phyloP scores from a whole-genome alignment of 2,329 filamentous ascomycete genomes.

The Trichoderma sp. region DNA sequence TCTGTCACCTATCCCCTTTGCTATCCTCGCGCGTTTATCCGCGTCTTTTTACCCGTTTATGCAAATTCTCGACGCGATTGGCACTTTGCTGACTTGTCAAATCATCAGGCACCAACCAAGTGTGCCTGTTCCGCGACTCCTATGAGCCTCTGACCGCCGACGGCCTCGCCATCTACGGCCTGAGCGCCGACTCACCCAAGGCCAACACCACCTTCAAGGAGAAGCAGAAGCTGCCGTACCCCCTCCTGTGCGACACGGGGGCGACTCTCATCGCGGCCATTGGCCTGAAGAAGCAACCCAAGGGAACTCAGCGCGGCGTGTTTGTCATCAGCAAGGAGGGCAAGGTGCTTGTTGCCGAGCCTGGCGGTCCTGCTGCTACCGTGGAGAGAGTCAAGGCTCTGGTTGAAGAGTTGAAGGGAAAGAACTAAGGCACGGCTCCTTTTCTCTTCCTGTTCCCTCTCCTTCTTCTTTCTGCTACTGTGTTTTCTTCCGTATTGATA shows the following conservation, averaged over 20 bases:
- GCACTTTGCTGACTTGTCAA: constrained; percentile 8
- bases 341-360: constrained; percentile 73
- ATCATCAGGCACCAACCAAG: constrained; percentile 83
- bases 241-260: constrained; percentile 79
- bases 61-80: constrained; percentile 11
- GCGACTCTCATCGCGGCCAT: constrained; percentile 78
- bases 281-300: constrained; percentile 83
- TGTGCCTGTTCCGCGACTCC: constrained; percentile 86
- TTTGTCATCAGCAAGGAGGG: constrained; percentile 83
- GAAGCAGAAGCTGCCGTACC: constrained; percentile 87
- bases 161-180: constrained; percentile 84
- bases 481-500: neutral
- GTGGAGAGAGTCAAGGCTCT: constrained; percentile 75
- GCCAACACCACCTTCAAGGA: constrained; percentile 90
- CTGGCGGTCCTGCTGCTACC: constrained; percentile 76
- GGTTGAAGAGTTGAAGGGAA: constrained; percentile 50
- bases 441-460: neutral
- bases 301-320: constrained; percentile 81
- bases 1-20: neutral
- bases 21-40: neutral
- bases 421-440: constrained; percentile 8
- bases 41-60: neutral
- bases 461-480: neutral
- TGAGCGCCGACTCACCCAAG: constrained; percentile 85
- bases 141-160: constrained; percentile 74